These are phyloP conservation scores for Chenopodium berlandieri DNA, from an alignment of 148 eudicot genomes.

Conservation along the genomic window DNA sequence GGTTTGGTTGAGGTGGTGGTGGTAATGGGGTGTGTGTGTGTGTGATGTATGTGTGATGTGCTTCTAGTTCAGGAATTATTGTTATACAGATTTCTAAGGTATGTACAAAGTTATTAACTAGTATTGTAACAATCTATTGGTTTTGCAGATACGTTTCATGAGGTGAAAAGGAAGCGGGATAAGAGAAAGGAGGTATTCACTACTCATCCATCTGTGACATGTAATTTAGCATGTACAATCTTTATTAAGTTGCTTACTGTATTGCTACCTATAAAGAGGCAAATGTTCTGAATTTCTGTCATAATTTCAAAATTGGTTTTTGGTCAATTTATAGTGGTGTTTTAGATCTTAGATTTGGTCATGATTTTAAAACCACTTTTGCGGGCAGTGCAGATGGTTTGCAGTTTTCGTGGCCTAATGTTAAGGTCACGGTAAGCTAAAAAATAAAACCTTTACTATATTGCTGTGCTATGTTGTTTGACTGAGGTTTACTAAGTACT, in stretches of 20 bases:
- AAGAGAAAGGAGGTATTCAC: slow-evolving; percentile 43
- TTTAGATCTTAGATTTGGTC: not conserved
- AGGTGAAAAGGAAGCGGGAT: slow-evolving; percentile 44
- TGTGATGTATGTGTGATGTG: not conserved
- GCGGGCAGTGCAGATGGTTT: not conserved
- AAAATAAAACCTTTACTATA: not conserved
- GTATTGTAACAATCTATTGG: slow-evolving; percentile 12
- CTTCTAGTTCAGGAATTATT: not conserved
- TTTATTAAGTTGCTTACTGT: not conserved
- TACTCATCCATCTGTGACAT: not conserved
- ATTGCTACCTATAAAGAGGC: not conserved
- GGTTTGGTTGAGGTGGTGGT: not conserved
- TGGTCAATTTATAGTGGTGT: not conserved
- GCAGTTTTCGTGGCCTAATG: not conserved
- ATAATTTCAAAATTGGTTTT: not conserved
- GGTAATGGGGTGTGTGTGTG: not conserved
- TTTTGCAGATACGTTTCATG: slow-evolving; percentile 44
- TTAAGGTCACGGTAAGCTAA: not conserved
- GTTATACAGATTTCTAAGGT: not conserved
- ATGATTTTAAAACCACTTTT: not conserved
- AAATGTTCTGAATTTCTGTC: not conserved
- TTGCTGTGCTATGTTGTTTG: not conserved
- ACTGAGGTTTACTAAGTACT: too few species aligned
- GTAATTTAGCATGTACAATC: not conserved
- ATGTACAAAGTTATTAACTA: not conserved